Evolutionary conservation across 1,139 yeast genomes (phyloP), one percentile per base, ranked within the genome.

Genomic region (Pichia sp.): DNA sequence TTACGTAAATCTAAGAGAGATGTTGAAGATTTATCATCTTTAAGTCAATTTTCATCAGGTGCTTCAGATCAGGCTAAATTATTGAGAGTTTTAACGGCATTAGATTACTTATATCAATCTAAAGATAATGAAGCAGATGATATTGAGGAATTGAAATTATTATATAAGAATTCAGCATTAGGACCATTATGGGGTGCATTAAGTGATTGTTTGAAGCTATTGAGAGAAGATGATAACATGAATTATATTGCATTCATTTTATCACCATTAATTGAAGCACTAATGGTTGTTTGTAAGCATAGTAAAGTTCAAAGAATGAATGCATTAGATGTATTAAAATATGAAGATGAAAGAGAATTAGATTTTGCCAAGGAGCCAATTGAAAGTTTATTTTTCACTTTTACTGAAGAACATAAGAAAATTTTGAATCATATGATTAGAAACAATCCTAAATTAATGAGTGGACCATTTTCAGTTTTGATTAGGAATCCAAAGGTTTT

Each of bases 231-330:
- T 31, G 61, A 65, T 26, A 61, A 62, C 26, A 61, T 74, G 41
- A 66, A 76, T 11, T 81, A 81, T 47, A 76, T 87, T 37, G 91
- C 95, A 1, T 84, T 95, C 1, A 83, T 88, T 1, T 64, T 89
- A 30, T 67, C 91, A 24, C 97, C 97, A 0, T 63, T 87, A 47
- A 88, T 91, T 51, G 98, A 91, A 60, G 80, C 96, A 0, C 67
- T 91, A 48, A 87, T 91, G 96, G 96, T 89, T 42, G 93, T 91
- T 30, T 88, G 96, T 64, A 89, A 88, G 57, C 94, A 87, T 57
- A 79, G 89, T 52, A 78, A 80, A 50, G 81, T 81, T 5, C 75
- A 76, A 46, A 87, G 82, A 28, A 56, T 78, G 39, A 80, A 76
- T 48, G 72, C 70, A 34, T 76, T 73, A 51, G 88, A 78, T 50